Evolutionary conservation across 225 moss, liverwort and hornwort species (phyloP).

Genomic region (Climacium dendroides): DNA sequence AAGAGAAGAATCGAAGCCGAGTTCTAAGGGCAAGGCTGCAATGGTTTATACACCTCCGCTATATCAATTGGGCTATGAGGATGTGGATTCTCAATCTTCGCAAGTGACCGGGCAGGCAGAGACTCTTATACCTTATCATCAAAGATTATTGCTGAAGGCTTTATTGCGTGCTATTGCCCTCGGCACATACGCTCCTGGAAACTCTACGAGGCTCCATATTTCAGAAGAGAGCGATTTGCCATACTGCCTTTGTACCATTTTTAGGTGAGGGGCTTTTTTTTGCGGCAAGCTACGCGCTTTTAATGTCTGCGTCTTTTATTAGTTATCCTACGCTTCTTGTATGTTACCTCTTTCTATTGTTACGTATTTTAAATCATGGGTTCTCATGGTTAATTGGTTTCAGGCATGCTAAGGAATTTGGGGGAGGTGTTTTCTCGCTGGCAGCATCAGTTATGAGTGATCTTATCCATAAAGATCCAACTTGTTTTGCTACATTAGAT

Average conservation of each 20-base stretch:
- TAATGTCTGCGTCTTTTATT: not conserved
- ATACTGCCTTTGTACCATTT: conserved; percentile 66
- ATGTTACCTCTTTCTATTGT: not conserved
- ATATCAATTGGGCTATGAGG: conserved; percentile 42
- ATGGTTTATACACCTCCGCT: conserved; percentile 38
- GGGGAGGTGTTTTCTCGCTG: conserved; percentile 91
- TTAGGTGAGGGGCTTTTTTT: conserved; percentile 21
- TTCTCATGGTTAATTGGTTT: not conserved
- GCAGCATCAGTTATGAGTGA: conserved; percentile 99
- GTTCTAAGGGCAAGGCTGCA: conserved; percentile 61
- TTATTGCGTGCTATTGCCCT: conserved; percentile 86
- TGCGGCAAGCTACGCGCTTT: not conserved
- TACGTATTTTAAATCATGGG: not conserved
- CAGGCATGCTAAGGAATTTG: conserved; percentile 90
- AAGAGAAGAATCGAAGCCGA: conserved; percentile 34
- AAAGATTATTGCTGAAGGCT: conserved; percentile 81
- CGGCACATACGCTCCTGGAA: conserved; percentile 87
- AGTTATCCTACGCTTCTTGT: not conserved
- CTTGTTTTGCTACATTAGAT: conserved; percentile 85
- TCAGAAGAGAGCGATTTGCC: conserved; percentile 87
- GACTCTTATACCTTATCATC: conserved; percentile 77
- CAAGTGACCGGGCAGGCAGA: conserved; percentile 44
- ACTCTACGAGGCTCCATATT: conserved; percentile 56
- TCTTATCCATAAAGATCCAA: conserved; percentile 96
- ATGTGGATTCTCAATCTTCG: conserved; percentile 37